Evolutionary conservation across 495 filamentous ascomycete species (phyloP), one percentile per base, ranked within the genome.

Genomic region (Lepraria neglecta): DNA sequence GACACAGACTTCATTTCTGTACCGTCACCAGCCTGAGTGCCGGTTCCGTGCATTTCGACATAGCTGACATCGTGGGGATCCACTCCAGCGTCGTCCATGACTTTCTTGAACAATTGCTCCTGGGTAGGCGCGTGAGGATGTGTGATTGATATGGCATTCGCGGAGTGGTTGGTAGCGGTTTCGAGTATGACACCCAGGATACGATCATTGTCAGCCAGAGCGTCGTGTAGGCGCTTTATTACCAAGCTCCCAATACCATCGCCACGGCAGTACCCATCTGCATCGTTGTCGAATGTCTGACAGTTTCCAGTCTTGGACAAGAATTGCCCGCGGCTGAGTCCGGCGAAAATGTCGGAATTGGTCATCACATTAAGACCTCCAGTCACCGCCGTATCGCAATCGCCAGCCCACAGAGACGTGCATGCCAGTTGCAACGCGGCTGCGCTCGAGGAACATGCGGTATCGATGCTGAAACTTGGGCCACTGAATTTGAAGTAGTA

Each of bases 11-110:
- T 72, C 86, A 92, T 89, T 70, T 95, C 90, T 0, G 83, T 84
- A 0, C 82, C 84, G 70, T 95, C 90, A 11, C 90, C 90, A 21
- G 87, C 88, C 68, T 91, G 88, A 0, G 90, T 92, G 10, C 90
- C 90, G 0, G 90, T 94, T n/a, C 90, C 90, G 69, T 95, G 90
- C 83, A 91, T 90, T 69, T 95, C 90, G 15, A 94, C 83, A 64
- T 92, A 94, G 73, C 84, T 84, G 24, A 92, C 74, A 52, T 91
- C 85, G 56, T 82, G 80, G 3, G 90, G 86, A 58, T 90, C 82
- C 6, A 89, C 77, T 44, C 87, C 81, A 11, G 87, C 85, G 42
- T 87, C 78, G 48, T 85, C 80, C 15, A 92, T 76, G 44, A 92
- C 80, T 30, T 84, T 77, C 17, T 78, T 74, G 62, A 87, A 92